A percentile compares a stretch with the other conserved stretches of the same genome.
Conservation (phyloP, 2,329 filamentous ascomycete genomes). For the Aspergillus arachidicola region DNA sequence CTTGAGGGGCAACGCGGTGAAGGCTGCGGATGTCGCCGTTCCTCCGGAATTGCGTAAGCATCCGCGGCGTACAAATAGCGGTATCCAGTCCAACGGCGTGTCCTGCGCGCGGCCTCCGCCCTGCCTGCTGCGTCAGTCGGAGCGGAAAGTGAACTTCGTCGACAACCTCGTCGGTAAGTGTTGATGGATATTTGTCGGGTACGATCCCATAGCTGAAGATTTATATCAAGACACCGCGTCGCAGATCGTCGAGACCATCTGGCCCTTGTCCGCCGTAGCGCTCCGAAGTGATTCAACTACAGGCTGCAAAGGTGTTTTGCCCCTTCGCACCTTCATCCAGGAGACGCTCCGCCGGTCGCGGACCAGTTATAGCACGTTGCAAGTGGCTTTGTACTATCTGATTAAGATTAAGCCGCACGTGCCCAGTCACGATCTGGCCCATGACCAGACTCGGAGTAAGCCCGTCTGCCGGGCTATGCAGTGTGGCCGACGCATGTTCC, state of each 20-base stretch:
- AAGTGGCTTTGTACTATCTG: conserved; percentile 95
- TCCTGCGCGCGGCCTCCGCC: conserved; percentile 67
- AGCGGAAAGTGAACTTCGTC: conserved; percentile 93
- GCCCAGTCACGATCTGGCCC: conserved; percentile 79
- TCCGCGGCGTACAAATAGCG: conserved; percentile 57
- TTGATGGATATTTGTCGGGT: conserved; percentile 13
- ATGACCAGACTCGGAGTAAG: conserved; percentile 76
- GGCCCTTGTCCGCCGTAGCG: conserved; percentile 83
- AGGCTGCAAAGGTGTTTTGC: conserved; percentile 76
- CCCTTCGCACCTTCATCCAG: conserved; percentile 93
- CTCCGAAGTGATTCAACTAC: conserved; percentile 68
- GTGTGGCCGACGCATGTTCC: conserved; percentile 96
- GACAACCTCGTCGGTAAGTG: conserved; percentile 96
- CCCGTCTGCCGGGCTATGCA: conserved; percentile 79
- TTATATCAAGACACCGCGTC: conserved; percentile 82
- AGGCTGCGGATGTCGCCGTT: conserved; percentile 37
- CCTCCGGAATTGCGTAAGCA: conserved; percentile 49
- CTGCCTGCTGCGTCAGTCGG: conserved; percentile 78
- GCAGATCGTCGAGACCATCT: conserved; percentile 95
- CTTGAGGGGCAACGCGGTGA: conserved; percentile 31
- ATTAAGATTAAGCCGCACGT: conserved; percentile 91
- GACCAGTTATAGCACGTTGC: conserved; percentile 95
- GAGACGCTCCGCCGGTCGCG: conserved; percentile 93
- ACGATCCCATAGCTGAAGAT: conserved; percentile 29
- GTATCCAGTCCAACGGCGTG: conserved; percentile 46